phyloP scores from a whole-genome alignment of 2,329 filamentous ascomycete genomes.

The Phaeosphaeria sp. region DNA sequence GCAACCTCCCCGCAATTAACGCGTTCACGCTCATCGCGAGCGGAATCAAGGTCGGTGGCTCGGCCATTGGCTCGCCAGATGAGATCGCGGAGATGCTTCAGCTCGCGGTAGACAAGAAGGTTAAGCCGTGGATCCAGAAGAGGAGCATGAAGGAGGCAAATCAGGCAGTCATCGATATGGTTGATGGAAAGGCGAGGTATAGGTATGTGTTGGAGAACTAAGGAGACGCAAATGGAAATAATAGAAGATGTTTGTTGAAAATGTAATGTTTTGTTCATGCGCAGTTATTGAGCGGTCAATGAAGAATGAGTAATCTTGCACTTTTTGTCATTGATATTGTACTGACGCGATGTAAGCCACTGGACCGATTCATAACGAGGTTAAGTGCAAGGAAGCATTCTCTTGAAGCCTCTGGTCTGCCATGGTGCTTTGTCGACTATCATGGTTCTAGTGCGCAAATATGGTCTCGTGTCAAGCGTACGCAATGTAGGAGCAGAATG shows the following conservation, averaged over 20 bases:
- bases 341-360: too few species aligned
- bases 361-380: too few species aligned
- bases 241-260: neutral
- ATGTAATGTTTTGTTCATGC: neutral
- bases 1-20: slow-evolving; percentile 56
- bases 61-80: slow-evolving; percentile 27
- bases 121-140: slow-evolving; percentile 69
- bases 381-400: too few species aligned
- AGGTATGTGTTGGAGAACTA: slow-evolving; percentile 43
- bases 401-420: too few species aligned
- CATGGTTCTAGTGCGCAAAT: too few species aligned
- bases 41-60: slow-evolving; percentile 33
- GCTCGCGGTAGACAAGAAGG: slow-evolving; percentile 64
- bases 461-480: too few species aligned
- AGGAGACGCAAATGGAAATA: neutral
- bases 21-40: slow-evolving; percentile 58
- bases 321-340: neutral
- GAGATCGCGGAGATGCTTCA: slow-evolving; percentile 54
- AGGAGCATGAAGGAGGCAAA: slow-evolving; percentile 63
- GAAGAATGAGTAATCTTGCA: neutral
- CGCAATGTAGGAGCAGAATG: too few species aligned
- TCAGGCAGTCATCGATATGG: slow-evolving; percentile 63
- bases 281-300: neutral
- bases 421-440: too few species aligned
- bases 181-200: slow-evolving; percentile 60